Evolutionary conservation across 352 stramenopile species (phyloP), one percentile per base, ranked within the genome.

Genomic region (Salisapilia sapeloensis): DNA sequence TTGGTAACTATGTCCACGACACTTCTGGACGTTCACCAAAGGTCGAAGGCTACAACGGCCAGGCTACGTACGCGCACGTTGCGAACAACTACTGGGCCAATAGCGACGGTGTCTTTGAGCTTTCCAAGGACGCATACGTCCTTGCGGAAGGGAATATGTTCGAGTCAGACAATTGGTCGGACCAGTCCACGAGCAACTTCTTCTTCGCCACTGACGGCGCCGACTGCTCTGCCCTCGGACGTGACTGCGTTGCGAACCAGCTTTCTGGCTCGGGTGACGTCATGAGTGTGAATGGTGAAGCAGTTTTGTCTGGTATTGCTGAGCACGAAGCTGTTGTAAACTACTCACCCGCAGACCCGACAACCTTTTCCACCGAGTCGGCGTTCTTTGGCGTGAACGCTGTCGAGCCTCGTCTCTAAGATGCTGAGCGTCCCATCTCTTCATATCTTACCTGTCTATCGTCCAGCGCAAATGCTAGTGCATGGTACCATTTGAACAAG

Each of bases 21-120:
- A 60, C 49, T 34, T 66, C 55, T 4, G 51, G 51, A 1, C 51
- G 51, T 22, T 49, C 46, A 2, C 51, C 55, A 1, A 64, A 64
- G 33, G 24, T 57, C 11, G 28, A 39, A 7, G 49, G 53, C 4
- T 33, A 28, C 0, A 40, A 33, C 3, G 33, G 24, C 6, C n/a
- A n/a, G n/a, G n/a, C n/a, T n/a, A n/a, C n/a, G 15, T n/a, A 29
- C 9, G 15, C 11, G 3, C n/a, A 55, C 28, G 42, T 30, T 10
- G 38, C 37, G 11, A 53, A 53, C 33, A 51, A 60, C 24, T 53
- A 56, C 34, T 44, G 14, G n/a, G 12, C 17, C 17, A 19, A 38
- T 26, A 35, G 29, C 38, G 22, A 23, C 15, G 41, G 51, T 31
- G 33, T 29, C 12, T 51, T 56, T 17, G 47, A 50, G 8, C 34